Base-by-base conservation (phyloP, 164 flowering plant species). In the Berberis thunbergii region DNA sequence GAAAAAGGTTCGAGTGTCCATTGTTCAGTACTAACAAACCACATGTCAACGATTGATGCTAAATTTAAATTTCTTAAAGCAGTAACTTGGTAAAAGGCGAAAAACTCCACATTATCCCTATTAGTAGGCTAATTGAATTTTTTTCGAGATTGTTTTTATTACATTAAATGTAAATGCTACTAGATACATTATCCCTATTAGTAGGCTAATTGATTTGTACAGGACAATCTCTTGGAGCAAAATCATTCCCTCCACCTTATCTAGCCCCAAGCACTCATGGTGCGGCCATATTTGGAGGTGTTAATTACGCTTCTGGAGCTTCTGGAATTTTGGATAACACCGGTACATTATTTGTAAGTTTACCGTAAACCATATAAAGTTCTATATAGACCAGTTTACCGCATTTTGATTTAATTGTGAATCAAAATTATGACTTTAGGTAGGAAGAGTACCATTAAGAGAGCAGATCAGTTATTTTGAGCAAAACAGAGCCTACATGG, bases 271-370 rank as follows among this genome's bases (percentile, higher is more conserved):
- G 68, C 26, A 64, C 78, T 54, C 48, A 50, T 49, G 49, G 58
- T 41, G 53, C 63, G 3, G 75, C 74, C 6, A 61, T 73, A n/a
- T 57, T 54, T 4, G 13, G 54, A 41, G 94, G 90, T 57, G 54
- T 82, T n/a, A 87, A 87, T 57, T 85, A 82, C 54, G 88, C 90
- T 8, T 87, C 94, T 6, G 88, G 90, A 45, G 79, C 87, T 7
- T 77, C 88, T 0, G 90, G 90, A 40, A 81, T 87, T 50, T 73
- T 87, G 50, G 72, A 81, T 11, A 72, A 76, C 49, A 87, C 87
- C 1, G 94, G 94, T 43, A 42, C 59, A 3, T 61, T 77, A 4
- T 85, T 83, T 62, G 90, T 84, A 74, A 39, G 94, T 70, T 3
- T 5, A 13, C 57, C 5, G 3, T 10, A 6, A 3, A 7, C 3